These are phyloP conservation scores for Candida mattraensis DNA, from an alignment of 805 yeast genomes.

Conservation along the genomic window DNA sequence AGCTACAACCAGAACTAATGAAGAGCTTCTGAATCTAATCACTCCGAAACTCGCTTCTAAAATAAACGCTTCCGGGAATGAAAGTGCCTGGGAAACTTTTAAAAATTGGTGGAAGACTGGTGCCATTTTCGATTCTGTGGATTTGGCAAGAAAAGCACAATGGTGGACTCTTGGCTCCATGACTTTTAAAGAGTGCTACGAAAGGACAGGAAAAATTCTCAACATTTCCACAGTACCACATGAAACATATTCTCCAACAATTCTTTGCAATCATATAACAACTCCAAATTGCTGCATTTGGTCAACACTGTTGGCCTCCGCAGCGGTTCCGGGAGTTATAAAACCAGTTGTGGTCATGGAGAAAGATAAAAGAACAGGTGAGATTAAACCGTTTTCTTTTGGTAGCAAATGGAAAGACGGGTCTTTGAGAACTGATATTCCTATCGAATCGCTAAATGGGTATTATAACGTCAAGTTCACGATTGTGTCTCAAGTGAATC, in stretches of 20 bases:
- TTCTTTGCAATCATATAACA: conserved; percentile 72
- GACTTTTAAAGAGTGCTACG: conserved; percentile 69
- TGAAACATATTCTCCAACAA: conserved; percentile 79
- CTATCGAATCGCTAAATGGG: conserved; percentile 69
- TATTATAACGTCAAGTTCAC: conserved; percentile 76
- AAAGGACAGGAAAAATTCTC: conserved; percentile 65
- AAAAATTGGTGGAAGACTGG: conserved; percentile 72
- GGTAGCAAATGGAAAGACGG: conserved; percentile 83
- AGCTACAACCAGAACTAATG: conserved; percentile 66
- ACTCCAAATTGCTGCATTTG: conserved; percentile 82
- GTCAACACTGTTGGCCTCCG: conserved; percentile 73
- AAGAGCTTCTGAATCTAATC: conserved; percentile 56
- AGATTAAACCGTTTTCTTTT: conserved; percentile 64
- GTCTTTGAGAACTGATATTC: conserved; percentile 74
- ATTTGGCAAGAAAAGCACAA: conserved; percentile 66
- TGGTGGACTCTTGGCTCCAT: conserved; percentile 75
- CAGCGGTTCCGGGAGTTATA: conserved; percentile 81
- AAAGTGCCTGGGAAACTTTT: conserved; percentile 55
- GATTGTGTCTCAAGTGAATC: conserved; percentile 79
- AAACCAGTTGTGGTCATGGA: conserved; percentile 80
- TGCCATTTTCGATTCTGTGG: conserved; percentile 72
- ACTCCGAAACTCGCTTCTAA: conserved; percentile 61
- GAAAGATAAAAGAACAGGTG: conserved; percentile 35
- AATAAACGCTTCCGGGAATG: conserved; percentile 69
- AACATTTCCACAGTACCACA: conserved; percentile 80